Evolutionary conservation across 2,329 filamentous ascomycete species (phyloP), one percentile per base, ranked within the genome.

Genomic region (Colletotrichum sp.): DNA sequence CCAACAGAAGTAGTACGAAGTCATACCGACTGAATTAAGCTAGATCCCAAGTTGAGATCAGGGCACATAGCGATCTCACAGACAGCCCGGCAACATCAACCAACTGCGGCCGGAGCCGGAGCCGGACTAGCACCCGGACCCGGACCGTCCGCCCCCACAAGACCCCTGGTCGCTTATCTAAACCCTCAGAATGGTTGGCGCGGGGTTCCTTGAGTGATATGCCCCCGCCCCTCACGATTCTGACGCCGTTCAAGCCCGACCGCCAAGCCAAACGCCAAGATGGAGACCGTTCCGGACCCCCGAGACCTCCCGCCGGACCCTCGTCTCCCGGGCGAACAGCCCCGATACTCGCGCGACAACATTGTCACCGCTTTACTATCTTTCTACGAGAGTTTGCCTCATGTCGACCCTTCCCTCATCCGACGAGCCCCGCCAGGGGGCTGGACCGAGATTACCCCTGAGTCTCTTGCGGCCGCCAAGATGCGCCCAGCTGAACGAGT

Each of bases 391-490:
- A 55, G 59, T 10, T 44, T 71, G 30, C 69, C 69, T 13, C 69
- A 71, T 26, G 13, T 71, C 30, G 39, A 57, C 30, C 69, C 59
- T n/a, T 65, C 69, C 15, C 39, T 65, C 34, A 44, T 65, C n/a
- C 69, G 26, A n/a, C 28, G 36, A 21, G 34, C 69, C 24, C 69
- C 59, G 39, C 28, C 30, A 13, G 69, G 30, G 9, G 69, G 69
- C 16, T 71, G 69, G 69, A 18, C 69, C 6, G 69, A 71, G 26
- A 71, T 71, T 21, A 65, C 36, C 59, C 16, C 69, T 13, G 59
- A 57, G 44, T 65, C 59, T 60, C 59, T 71, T 18, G 59, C 39
- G 21, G 39, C 39, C 10, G 30, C 69, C 12, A 71, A 34, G 57
- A 30, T 21, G 16, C 39, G 30, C 62, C 30, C 44, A 24, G 6